Evolutionary conservation across 2,329 filamentous ascomycete genomes (phyloP).

Genomic region (Aspergillus sp.): DNA sequence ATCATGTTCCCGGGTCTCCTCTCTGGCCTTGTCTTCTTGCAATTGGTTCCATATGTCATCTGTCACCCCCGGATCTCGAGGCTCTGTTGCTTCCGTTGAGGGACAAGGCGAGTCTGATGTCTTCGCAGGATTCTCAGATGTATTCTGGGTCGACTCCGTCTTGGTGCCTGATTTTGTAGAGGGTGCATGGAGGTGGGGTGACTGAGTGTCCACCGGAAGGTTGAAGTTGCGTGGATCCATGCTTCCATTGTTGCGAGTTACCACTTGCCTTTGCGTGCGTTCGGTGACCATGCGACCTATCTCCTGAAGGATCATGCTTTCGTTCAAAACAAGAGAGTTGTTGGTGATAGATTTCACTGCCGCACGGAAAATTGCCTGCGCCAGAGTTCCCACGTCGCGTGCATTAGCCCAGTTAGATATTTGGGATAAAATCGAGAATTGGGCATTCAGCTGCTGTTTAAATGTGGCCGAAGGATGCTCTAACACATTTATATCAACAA

Average conservation of each 20-base stretch:
- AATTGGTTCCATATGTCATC: constrained; percentile 19
- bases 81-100: not conserved
- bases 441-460: constrained; percentile 7
- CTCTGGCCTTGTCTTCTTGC: constrained; percentile 7
- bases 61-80: constrained; percentile 15
- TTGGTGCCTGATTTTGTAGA: not conserved
- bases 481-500: constrained; percentile 22
- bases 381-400: constrained; percentile 52
- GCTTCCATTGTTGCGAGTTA: not conserved
- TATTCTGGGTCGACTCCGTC: not conserved
- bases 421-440: constrained; percentile 36
- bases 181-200: not conserved
- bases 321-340: not conserved
- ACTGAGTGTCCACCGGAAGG: not conserved
- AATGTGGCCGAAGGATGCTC: constrained; percentile 13
- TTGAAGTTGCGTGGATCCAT: not conserved
- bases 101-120: not conserved
- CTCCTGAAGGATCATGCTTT: not conserved
- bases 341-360: constrained; percentile 1
- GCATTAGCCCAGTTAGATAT: constrained; percentile 55
- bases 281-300: constrained; percentile 12
- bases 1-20: constrained; percentile 1
- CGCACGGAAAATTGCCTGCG: constrained; percentile 42
- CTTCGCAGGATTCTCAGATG: not conserved
- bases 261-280: constrained; percentile 1